Evolutionary conservation across 2,329 filamentous ascomycete genomes (phyloP), one percentile per base, ranked within the genome.

Genomic region (Fusarium foetens): DNA sequence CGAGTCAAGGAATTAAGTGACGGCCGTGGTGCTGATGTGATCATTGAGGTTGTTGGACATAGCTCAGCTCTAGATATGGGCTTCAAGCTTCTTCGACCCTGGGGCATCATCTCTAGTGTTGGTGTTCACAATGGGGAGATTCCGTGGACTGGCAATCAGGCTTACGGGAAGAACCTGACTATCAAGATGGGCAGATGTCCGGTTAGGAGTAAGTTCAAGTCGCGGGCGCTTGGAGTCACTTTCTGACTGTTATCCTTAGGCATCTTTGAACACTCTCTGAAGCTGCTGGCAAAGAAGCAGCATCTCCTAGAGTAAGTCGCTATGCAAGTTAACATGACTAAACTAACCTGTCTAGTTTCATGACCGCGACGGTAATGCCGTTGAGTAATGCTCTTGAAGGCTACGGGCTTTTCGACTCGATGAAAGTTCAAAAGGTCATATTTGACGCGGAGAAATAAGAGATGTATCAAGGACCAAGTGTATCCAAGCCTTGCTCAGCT

Each of bases 1-100:
- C 87, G 91, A 49, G 90, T 96, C 51, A 89, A 90, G 76, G 92
- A 93, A 73, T 86, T 91, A 45, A 95, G 92, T 0, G 86, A 91
- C 14, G 93, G 93, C 3, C 86, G 94, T n/a, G 94, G 94, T 12
- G 94, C 93, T 12, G 94, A 97, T 81, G 89, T 92, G 3, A 90
- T 94, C 5, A 90, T 97, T 72, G 91, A 94, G 79, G 90, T 92
- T 8, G 91, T 93, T 21, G 91, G 91, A 0, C 81, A 91, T 69
- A 91, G 88, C 66, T 86, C 88, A 41, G 92, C 91, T 7, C 79
- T 93, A 76, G 87, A 85, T 74, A 92, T 89, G 60, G 91, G 87
- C 0, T 93, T 90, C 79, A 90, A 93, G 42, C 58, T 72, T 19
- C 77, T 93, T 59, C 85, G 91, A 46, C 91, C 91, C 3, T 93